phyloP scores from a whole-genome alignment of 768 basidiomycete species.

The Mycena rebaudengoi region DNA sequence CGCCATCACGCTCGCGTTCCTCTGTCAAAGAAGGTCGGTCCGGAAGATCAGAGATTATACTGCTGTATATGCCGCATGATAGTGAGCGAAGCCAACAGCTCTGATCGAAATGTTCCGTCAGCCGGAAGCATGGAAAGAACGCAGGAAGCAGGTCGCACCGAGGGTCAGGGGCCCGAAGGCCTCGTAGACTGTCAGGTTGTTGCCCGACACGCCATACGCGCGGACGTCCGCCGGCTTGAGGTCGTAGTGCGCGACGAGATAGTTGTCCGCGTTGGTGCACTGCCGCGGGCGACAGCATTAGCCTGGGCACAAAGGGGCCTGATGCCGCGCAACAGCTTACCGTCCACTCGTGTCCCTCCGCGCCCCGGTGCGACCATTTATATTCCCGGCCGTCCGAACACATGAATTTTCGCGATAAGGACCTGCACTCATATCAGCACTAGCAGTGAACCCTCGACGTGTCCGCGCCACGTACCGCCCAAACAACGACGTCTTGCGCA shows the following conservation, averaged over 20 bases:
- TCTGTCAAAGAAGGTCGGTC: too few species aligned
- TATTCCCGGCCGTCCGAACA: conserved; percentile 78
- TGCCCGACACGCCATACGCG: conserved; percentile 69
- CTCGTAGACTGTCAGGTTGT: conserved; percentile 68
- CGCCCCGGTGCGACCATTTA: conserved; percentile 65
- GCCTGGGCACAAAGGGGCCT: conserved; percentile 15
- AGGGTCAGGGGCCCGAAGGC: conserved; percentile 58
- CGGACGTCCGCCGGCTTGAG: conserved; percentile 63
- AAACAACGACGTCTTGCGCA: conserved; percentile 70
- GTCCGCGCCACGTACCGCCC: conserved; percentile 64
- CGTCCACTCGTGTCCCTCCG: conserved; percentile 76
- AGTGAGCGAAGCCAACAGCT: conserved; percentile 64
- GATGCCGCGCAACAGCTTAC: too few species aligned
- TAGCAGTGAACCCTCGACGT: too few species aligned
- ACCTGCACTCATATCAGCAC: too few species aligned
- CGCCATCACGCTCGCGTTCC: too few species aligned
- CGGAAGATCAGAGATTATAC: conserved; percentile 56
- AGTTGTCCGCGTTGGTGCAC: conserved; percentile 64
- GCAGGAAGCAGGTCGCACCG: conserved; percentile 68
- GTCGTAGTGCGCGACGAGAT: conserved; percentile 71
- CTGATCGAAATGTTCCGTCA: conserved; percentile 47
- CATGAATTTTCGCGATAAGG: conserved; percentile 71
- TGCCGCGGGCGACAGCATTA: conserved; percentile 31
- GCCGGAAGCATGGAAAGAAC: conserved; percentile 30
- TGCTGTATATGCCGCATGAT: conserved; percentile 73